These are phyloP conservation scores for Tetrapisispora fleetii DNA, from an alignment of 805 yeast species.

Conservation along the genomic window DNA sequence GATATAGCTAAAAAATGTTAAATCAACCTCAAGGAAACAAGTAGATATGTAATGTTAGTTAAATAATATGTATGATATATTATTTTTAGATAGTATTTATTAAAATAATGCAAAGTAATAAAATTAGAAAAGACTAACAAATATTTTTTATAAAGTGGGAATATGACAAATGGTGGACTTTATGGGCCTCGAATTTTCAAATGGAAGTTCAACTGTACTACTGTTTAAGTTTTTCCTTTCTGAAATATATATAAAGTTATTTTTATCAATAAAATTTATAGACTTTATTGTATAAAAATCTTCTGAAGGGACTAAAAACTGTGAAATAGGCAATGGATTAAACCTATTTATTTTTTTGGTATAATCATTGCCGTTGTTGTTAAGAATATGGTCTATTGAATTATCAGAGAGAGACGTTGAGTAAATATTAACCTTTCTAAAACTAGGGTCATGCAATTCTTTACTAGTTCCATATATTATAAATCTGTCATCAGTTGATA, in stretches of 20 bases:
- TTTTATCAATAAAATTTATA: not conserved
- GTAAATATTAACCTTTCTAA: not conserved
- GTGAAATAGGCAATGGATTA: not conserved
- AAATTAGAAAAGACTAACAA: no score
- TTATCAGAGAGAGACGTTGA: not conserved
- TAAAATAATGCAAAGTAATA: not conserved
- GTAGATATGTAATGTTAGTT: not conserved
- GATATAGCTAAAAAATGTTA: not conserved
- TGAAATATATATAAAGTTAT: not conserved
- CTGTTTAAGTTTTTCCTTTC: not conserved
- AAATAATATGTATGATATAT: not conserved
- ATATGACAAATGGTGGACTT: not conserved
- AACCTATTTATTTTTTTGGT: not conserved
- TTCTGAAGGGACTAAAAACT: not conserved
- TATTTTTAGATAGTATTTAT: not conserved
- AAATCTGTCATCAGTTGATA: constrained; percentile 13
- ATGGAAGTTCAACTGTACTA: not conserved
- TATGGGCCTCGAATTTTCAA: not conserved
- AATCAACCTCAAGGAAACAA: not conserved
- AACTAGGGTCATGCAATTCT: not conserved
- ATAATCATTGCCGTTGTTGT: not conserved
- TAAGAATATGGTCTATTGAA: not conserved
- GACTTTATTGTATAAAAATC: not conserved
- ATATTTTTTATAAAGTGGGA: not conserved
- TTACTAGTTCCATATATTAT: constrained; percentile 17